Percentiles rank a stretch among this genome's conserved stretches.
phyloP scores from a whole-genome alignment of 768 basidiomycete genomes.

The Russula lepida region DNA sequence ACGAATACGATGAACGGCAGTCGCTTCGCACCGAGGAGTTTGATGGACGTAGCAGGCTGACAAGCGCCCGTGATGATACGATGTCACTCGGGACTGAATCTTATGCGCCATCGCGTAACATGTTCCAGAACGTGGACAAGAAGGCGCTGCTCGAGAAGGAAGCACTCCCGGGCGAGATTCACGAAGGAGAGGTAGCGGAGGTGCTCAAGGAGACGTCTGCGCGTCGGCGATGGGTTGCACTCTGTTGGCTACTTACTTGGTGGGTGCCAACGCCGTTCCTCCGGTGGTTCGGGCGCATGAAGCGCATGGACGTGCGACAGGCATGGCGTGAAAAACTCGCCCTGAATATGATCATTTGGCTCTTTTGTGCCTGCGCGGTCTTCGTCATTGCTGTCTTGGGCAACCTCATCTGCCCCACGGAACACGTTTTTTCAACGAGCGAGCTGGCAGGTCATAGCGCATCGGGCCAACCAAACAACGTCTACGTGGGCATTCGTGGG shows the following conservation, averaged over 20 bases:
- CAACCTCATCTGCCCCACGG: conserved; percentile 84
- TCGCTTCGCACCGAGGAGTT: conserved; percentile 71
- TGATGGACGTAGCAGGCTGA: conserved; percentile 70
- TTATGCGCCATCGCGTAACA: conserved; percentile 89
- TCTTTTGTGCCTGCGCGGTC: conserved; percentile 76
- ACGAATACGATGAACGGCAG: conserved; percentile 71
- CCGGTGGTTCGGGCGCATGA: conserved; percentile 78
- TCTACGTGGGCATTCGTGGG: conserved; percentile 78
- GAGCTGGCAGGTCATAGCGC: conserved; percentile 74
- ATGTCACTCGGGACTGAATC: conserved; percentile 83
- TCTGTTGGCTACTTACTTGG: conserved; percentile 87
- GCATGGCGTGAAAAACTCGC: conserved; percentile 98
- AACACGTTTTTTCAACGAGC: conserved; percentile 76
- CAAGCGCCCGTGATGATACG: conserved; percentile 69
- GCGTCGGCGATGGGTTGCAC: conserved; percentile 75
- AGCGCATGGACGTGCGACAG: conserved; percentile 85
- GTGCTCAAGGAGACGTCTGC: conserved; percentile 75
- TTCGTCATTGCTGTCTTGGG: conserved; percentile 92
- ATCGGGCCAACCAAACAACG: conserved; percentile 56
- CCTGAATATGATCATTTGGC: conserved; percentile 93
- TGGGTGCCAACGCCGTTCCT: conserved; percentile 77
- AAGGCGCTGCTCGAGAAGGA: conserved; percentile 73
- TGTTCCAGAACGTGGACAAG: conserved; percentile 84
- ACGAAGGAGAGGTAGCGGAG: conserved; percentile 84
- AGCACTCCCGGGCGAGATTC: conserved; percentile 71